A percentile compares a stretch with the other conserved stretches of the same genome.
phyloP scores from a whole-genome alignment of 805 yeast species.

The Lipomyces yamanashiensis region DNA sequence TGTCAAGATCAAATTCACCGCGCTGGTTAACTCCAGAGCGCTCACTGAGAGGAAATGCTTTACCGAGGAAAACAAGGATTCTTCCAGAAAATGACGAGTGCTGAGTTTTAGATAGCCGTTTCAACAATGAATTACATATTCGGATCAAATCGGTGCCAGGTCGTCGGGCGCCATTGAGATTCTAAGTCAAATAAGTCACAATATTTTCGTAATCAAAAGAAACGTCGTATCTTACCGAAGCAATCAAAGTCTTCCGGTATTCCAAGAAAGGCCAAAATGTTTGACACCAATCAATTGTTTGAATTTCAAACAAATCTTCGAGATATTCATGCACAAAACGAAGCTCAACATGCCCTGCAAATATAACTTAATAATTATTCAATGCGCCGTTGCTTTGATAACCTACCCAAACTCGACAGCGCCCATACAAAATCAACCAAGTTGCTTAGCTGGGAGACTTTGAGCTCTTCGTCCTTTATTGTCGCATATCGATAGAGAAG shows the following conservation, averaged over 20 bases:
- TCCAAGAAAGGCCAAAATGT: conserved; percentile 46
- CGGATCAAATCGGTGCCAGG: conserved; percentile 47
- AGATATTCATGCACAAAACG: conserved; percentile 39
- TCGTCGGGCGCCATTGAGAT: conserved; percentile 41
- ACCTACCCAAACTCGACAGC: not conserved
- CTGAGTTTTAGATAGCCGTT: conserved; percentile 44
- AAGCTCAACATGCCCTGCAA: conserved; percentile 31
- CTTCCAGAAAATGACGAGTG: conserved; percentile 46
- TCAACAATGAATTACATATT: conserved; percentile 44
- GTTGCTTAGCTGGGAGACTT: conserved; percentile 24
- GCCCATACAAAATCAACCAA: conserved; percentile 37
- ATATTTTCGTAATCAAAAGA: not conserved
- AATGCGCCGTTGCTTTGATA: not conserved
- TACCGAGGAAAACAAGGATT: conserved; percentile 44
- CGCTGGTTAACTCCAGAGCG: conserved; percentile 47
- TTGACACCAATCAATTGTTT: conserved; percentile 45
- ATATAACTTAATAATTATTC: not conserved
- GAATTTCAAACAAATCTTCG: conserved; percentile 45
- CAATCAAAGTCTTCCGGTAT: conserved; percentile 39
- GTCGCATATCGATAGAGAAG: conserved; percentile 30
- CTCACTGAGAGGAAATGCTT: conserved; percentile 46
- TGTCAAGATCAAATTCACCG: conserved; percentile 46
- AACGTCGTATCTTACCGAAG: conserved; percentile 23
- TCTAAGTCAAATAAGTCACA: conserved; percentile 3
- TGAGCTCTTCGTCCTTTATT: conserved; percentile 9